Conservation (phyloP, 2,329 filamentous ascomycete genomes). For the Grosmannia serpens region DNA sequence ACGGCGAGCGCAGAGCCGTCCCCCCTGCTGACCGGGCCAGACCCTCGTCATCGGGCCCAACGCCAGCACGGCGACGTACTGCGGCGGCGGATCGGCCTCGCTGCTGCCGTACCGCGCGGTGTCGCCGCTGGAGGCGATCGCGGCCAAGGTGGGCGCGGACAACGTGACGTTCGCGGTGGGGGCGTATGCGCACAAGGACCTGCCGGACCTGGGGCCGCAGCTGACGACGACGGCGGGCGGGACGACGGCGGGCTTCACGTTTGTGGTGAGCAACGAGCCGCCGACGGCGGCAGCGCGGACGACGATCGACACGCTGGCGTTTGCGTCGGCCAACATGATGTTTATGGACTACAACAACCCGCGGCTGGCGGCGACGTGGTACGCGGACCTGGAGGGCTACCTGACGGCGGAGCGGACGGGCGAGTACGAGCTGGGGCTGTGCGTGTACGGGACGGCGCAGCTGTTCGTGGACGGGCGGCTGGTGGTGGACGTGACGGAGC, state of each 20-base stretch:
- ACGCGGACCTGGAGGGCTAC: slow-evolving; percentile 24
- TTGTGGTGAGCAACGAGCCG: slow-evolving; percentile 10
- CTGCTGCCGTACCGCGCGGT: slow-evolving; percentile 31
- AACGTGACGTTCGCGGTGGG: slow-evolving; percentile 16
- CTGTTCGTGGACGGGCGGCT: slow-evolving; percentile 23
- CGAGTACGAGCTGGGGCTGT: slow-evolving; percentile 20
- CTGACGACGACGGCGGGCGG: slow-evolving; percentile 2
- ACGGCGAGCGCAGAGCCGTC: too few species aligned
- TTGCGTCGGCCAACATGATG: slow-evolving; percentile 27
- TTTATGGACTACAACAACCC: slow-evolving; percentile 40
- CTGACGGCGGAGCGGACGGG: slow-evolving; percentile 18
- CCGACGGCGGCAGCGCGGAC: not conserved
- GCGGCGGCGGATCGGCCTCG: slow-evolving; percentile 11
- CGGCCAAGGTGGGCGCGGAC: slow-evolving; percentile 17
- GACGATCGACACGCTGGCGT: slow-evolving; percentile 26
- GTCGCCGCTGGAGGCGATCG: slow-evolving; percentile 30
- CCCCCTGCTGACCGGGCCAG: not conserved
- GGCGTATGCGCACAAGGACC: slow-evolving; percentile 9
- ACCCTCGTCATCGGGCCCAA: slow-evolving; percentile 40
- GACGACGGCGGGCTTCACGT: slow-evolving; percentile 7
- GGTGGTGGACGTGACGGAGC: slow-evolving; percentile 22
- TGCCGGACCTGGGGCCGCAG: slow-evolving; percentile 9
- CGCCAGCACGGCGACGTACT: slow-evolving; percentile 25
- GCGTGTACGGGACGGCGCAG: slow-evolving; percentile 21
- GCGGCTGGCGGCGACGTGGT: slow-evolving; percentile 23